These are phyloP conservation scores for Cladobotryum protrusum DNA, from an alignment of 2,329 filamentous ascomycete genomes.

Conservation along the genomic window DNA sequence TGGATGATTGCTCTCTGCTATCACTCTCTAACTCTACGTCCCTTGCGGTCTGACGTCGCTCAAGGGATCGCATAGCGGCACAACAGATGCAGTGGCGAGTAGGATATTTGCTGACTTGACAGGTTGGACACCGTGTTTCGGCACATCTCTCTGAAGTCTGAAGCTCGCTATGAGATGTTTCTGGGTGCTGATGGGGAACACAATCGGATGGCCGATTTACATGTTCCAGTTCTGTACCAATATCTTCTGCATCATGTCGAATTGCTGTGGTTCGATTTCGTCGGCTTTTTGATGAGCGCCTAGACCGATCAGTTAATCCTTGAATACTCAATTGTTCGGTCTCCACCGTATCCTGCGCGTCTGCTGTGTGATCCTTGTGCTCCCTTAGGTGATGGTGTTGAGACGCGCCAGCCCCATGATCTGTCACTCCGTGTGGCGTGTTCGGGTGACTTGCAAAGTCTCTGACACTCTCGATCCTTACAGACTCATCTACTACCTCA, in stretches of 20 bases:
- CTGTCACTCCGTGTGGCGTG: not conserved
- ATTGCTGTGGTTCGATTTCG: not conserved
- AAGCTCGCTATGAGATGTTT: conserved; percentile 4
- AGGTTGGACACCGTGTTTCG: conserved; percentile 2
- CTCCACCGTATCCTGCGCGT: too few species aligned
- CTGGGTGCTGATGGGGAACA: conserved; percentile 3
- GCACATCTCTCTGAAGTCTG: not conserved
- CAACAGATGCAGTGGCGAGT: conserved; percentile 9
- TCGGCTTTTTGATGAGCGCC: too few species aligned
- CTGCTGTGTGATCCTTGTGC: too few species aligned
- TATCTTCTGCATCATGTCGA: conserved; percentile 2
- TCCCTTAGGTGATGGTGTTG: too few species aligned
- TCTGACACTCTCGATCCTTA: not conserved
- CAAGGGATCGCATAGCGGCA: conserved; percentile 4
- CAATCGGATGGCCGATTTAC: conserved; percentile 2
- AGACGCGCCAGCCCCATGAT: too few species aligned
- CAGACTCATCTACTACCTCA: conserved; percentile 20
- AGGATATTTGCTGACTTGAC: not conserved
- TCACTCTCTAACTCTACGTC: not conserved
- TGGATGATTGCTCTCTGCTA: not conserved
- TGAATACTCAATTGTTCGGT: too few species aligned
- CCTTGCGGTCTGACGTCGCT: not conserved
- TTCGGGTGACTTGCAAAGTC: not conserved
- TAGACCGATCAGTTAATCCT: too few species aligned
- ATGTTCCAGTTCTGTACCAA: not conserved